These are phyloP conservation scores for Penicillium sumatraense DNA, from an alignment of 2,329 filamentous ascomycete species.

Conservation along the genomic window DNA sequence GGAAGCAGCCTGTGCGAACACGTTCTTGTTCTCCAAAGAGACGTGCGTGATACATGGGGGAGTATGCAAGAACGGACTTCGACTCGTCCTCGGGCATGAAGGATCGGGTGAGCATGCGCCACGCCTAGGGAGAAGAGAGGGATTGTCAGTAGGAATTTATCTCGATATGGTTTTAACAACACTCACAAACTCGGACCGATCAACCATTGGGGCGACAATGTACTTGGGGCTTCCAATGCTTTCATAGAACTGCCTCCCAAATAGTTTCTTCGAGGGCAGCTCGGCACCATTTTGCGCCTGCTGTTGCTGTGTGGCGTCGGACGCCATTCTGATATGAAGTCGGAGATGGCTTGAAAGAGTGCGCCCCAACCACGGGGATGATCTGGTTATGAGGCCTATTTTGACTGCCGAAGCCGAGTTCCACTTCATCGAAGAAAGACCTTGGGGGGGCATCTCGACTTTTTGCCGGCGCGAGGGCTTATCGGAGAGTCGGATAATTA, in stretches of 20 bases:
- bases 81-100: slow-evolving; percentile 74
- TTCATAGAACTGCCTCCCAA: slow-evolving; percentile 90
- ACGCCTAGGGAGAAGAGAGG: slow-evolving; percentile 66
- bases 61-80: slow-evolving; percentile 78
- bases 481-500: slow-evolving; percentile 28
- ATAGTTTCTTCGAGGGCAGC: slow-evolving; percentile 62
- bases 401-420: slow-evolving; percentile 21
- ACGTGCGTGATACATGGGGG: slow-evolving; percentile 94
- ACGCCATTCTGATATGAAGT: slow-evolving; percentile 32
- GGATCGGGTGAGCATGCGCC: slow-evolving; percentile 93
- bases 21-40: slow-evolving; percentile 77
- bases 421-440: background rate
- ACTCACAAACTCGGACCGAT: slow-evolving; percentile 94
- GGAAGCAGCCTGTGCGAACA: slow-evolving; percentile 81
- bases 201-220: slow-evolving; percentile 95
- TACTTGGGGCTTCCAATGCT: slow-evolving; percentile 90
- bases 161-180: background rate
- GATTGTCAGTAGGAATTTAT: slow-evolving; percentile 8
- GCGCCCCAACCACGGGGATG: slow-evolving; percentile 36
- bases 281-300: slow-evolving; percentile 23
- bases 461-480: slow-evolving; percentile 26
- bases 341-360: slow-evolving; percentile 12
- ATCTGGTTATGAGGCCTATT: slow-evolving; percentile 35
- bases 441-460: slow-evolving; percentile 20
- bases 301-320: slow-evolving; percentile 21